These are phyloP conservation scores for Sarcomyxa edulis DNA, from an alignment of 768 basidiomycete genomes.

Conservation along the genomic window DNA sequence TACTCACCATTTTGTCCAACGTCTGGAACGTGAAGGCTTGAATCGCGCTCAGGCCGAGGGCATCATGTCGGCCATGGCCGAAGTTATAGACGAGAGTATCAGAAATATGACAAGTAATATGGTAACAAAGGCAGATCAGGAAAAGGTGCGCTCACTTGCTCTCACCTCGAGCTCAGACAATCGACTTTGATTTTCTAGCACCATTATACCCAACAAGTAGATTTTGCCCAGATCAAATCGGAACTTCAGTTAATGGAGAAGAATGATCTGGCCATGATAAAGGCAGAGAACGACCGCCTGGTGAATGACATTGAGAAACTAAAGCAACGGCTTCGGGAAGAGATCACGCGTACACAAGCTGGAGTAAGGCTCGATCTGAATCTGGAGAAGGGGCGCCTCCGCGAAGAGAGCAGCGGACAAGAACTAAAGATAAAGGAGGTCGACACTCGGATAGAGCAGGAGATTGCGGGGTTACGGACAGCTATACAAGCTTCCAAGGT, in stretches of 20 bases:
- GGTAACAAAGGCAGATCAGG: conserved; percentile 94
- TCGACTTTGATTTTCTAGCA: conserved; percentile 40
- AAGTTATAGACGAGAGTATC: conserved; percentile 96
- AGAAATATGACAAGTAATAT: conserved; percentile 94
- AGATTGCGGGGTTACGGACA: conserved; percentile 83
- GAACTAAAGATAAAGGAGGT: conserved; percentile 98
- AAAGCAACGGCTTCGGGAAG: conserved; percentile 88
- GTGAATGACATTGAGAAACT: conserved; percentile 89
- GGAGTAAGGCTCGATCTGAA: conserved; percentile 94
- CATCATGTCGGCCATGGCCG: conserved; percentile 94
- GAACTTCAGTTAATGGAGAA: conserved; percentile 95
- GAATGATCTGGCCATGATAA: conserved; percentile 93
- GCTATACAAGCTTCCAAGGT: conserved; percentile 85
- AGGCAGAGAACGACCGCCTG: conserved; percentile 94
- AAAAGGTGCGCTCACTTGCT: conserved; percentile 60
- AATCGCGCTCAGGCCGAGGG: conserved; percentile 92
- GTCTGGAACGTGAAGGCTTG: conserved; percentile 83
- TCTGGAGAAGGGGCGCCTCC: conserved; percentile 91
- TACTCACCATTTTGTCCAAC: conserved; percentile 91
- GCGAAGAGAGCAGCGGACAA: conserved; percentile 88
- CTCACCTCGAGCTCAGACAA: neutral
- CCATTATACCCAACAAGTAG: conserved; percentile 93
- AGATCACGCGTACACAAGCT: conserved; percentile 87
- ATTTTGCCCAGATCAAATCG: conserved; percentile 94
- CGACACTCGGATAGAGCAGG: conserved; percentile 94